Evolutionary conservation across 2,329 filamentous ascomycete genomes (phyloP).

Genomic region (Westerdykella ornata): DNA sequence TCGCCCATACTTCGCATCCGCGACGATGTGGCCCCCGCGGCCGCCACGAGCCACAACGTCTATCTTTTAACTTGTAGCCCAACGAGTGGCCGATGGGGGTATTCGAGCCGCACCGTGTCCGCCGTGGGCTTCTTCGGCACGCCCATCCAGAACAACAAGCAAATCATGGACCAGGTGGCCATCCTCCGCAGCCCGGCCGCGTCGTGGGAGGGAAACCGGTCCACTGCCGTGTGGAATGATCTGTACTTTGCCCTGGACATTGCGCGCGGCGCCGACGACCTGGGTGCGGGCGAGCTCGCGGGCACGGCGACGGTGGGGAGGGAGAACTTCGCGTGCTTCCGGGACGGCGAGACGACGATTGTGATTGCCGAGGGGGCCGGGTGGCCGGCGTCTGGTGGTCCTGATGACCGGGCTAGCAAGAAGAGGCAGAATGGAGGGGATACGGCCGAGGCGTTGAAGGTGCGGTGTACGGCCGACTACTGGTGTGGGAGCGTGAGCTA

Average conservation of each 20-base stretch:
- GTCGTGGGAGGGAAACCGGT: conserved; percentile 6
- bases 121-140: conserved; percentile 9
- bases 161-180: conserved; percentile 3
- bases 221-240: background rate
- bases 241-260: background rate
- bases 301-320: background rate
- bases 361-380: too few species aligned
- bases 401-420: too few species aligned
- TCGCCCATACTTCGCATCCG: too few species aligned
- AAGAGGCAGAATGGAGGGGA: background rate
- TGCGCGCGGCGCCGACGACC: too few species aligned
- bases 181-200: conserved; percentile 4
- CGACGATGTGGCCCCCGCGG: too few species aligned
- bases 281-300: background rate
- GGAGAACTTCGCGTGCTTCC: background rate
- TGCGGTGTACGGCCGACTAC: conserved; percentile 3
- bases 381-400: too few species aligned
- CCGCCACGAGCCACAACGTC: conserved; percentile 6
- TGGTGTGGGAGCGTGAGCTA: conserved; percentile 1
- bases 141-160: conserved; percentile 1
- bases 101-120: background rate
- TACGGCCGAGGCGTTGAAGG: background rate
- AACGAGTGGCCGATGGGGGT: too few species aligned
- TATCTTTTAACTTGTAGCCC: conserved; percentile 10
- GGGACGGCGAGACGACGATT: too few species aligned